These are phyloP conservation scores for Cnidoscolus chayamansa DNA, from an alignment of 441 rosid genomes.

Conservation along the genomic window DNA sequence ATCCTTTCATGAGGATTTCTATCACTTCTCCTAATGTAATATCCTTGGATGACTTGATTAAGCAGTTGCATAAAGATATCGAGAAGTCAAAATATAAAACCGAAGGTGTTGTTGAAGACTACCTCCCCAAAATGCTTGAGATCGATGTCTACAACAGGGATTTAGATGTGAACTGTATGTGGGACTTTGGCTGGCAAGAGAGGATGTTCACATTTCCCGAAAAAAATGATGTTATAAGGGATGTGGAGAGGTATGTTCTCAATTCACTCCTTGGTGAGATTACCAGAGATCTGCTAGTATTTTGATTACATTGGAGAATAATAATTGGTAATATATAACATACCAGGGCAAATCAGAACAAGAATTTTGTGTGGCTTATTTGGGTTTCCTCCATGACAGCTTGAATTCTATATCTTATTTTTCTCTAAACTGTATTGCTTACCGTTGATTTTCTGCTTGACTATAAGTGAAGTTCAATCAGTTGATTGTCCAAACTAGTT, in stretches of 20 bases:
- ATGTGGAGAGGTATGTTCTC: slow-evolving; percentile 59
- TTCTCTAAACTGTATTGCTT: neutral
- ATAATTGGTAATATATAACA: neutral
- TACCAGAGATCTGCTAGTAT: slow-evolving; percentile 40
- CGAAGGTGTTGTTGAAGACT: slow-evolving; percentile 47
- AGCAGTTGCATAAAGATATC: slow-evolving; percentile 49
- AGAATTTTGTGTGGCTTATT: slow-evolving; percentile 10
- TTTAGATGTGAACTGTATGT: slow-evolving; percentile 69
- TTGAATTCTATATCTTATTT: neutral
- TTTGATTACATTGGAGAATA: neutral
- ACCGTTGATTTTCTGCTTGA: neutral
- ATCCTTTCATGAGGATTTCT: slow-evolving; percentile 48
- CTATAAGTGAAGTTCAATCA: neutral
- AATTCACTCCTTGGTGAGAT: slow-evolving; percentile 59
- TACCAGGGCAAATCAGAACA: neutral
- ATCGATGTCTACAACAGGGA: slow-evolving; percentile 48
- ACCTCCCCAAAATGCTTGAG: slow-evolving; percentile 63
- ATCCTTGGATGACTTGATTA: slow-evolving; percentile 62
- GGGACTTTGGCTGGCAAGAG: slow-evolving; percentile 80
- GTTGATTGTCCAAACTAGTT: neutral
- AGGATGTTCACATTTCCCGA: slow-evolving; percentile 42
- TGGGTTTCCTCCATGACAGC: neutral
- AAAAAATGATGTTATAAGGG: slow-evolving; percentile 62
- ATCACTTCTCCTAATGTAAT: slow-evolving; percentile 32
- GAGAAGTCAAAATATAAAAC: slow-evolving; percentile 42